Evolutionary conservation across 345 rosid species (phyloP).

Genomic region (Boechera divaricarpa): DNA sequence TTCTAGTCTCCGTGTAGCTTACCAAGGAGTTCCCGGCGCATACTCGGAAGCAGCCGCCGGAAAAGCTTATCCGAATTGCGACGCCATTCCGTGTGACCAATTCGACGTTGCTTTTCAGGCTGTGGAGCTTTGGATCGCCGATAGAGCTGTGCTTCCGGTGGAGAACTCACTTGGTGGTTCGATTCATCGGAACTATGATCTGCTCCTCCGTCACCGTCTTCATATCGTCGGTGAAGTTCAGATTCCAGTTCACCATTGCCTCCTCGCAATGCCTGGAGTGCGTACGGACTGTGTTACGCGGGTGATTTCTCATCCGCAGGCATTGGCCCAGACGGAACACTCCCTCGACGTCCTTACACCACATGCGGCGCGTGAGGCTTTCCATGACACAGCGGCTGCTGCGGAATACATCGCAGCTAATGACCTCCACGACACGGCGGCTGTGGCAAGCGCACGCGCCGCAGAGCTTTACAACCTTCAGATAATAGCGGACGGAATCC

Average conservation of each 20-base stretch:
- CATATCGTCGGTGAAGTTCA: conserved; percentile 99
- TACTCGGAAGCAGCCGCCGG: conserved; percentile 98
- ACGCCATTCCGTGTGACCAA: conserved; percentile 96
- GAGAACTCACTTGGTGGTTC: conserved; percentile 97
- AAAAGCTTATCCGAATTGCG: conserved; percentile 89
- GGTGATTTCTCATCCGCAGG: conserved; percentile 96
- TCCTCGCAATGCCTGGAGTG: conserved; percentile 86
- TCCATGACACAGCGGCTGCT: conserved; percentile 92
- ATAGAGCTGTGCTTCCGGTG: conserved; percentile 88
- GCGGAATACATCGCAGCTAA: conserved; percentile 81
- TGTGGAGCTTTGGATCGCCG: conserved; percentile 97
- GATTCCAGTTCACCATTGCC: conserved; percentile 92
- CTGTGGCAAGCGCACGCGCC: conserved; percentile 91
- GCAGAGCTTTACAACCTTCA: conserved; percentile 83
- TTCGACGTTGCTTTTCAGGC: conserved; percentile 96
- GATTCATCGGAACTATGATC: conserved; percentile 90
- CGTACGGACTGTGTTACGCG: conserved; percentile 67
- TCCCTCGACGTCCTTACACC: conserved; percentile 74
- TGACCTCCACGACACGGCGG: conserved; percentile 83
- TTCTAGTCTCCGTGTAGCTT: conserved; percentile 82
- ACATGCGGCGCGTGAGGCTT: conserved; percentile 82
- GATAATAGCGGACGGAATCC: conserved; percentile 83
- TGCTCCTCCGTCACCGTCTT: conserved; percentile 94
- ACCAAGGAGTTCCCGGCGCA: conserved; percentile 97
- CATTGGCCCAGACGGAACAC: conserved; percentile 84